Base-by-base conservation (phyloP, 2,329 filamentous ascomycete genomes). In the Colletotrichum aenigma region DNA sequence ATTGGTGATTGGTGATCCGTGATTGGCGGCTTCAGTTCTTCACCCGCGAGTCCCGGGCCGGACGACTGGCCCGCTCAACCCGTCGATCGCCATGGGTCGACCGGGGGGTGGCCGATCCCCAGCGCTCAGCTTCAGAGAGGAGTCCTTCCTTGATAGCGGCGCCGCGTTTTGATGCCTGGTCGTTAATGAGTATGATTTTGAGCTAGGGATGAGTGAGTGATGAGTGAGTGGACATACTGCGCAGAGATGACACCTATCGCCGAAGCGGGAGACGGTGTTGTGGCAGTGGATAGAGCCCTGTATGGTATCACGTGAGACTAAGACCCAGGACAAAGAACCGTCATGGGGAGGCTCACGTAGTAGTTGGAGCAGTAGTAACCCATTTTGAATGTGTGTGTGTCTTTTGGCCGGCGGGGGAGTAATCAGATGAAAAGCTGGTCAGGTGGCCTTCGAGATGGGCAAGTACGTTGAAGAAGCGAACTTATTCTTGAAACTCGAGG, bases 351-450 rank as follows among this genome's bases (percentile, higher is more conserved):
- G 13, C 79, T 26, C 75, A 83, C 82, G 71, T 83, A 83, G 76
- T 81, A 83, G 77, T 83, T 83, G 61, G 82, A 82, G 77, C 81
- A 83, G 70, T 82, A 82, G 76, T 79, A 82, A 78, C 77, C 77
- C 79, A 82, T 82, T 21, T 70, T 79, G 73, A 71, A 24, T 9
- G 43, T 36, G 52, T 24, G 13, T 18, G 28, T 26, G 34, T 30
- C n/a, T 24, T 12, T 16, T 24, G 10, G 32, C 13, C 8, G 62
- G 30, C 8, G 62, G 30, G 30, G 8, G 6, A 30, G 4, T 36
- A 38, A 26, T 56, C 43, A 43, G 34, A 73, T 7, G 56, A 60
- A 56, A 24, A 43, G 36, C 56, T 48, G 71, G 43, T 26, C 56
- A 64, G 48, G 70, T 48, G 32, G 38, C 56, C 55, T 56, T 65